Base-by-base conservation (phyloP, 805 yeast genomes). In the Ogataea pini region DNA sequence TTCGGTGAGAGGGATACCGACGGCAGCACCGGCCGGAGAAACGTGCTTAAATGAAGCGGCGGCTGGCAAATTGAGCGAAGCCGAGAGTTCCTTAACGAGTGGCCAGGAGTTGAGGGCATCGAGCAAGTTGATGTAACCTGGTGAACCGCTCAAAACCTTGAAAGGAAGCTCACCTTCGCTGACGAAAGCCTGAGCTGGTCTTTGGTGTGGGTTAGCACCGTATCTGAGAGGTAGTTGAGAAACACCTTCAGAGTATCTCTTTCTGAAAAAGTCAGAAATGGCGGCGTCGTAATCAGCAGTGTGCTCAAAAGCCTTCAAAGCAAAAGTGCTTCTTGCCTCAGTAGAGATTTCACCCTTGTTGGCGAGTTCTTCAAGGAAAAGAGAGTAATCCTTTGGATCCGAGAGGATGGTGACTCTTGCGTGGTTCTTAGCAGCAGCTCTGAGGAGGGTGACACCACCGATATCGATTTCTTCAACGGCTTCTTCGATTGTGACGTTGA, bases 91-190 rank as follows among this genome's bases (percentile, higher is more conserved):
- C 75, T 90, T 90, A 49, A 94, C 99, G 69, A 94, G 80, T 47
- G 98, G 99, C 99, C 99, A 94, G 6, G 98, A 89, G 76, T 94
- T 94, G 63, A 94, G 79, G 20, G 97, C 99, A 72, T 94, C 99
- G 64, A 94, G 79, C 65, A 94, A 76, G 77, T 94, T 94, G 70
- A 94, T 91, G 78, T 94, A 94, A 60, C 99, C 98, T 57, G 99
- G 99, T 48, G 97, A 85, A 51, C 99, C 99, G 59, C 83, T 75
- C 61, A 94, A 77, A 22, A 92, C 98, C 74, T 86, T 86, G 78
- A 94, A 92, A 43, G 99, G 99, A 58, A 94, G 79, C 57, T 85
- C 86, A 62, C 95, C 96, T 58, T 83, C 80, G 49, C 84, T 69
- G 49, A 94, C 96, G 65, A 72, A 94, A 46, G 98, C 97, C 77